These are phyloP conservation scores for Achaetomium macrosporum DNA, from an alignment of 2,329 filamentous ascomycete genomes.

Conservation along the genomic window DNA sequence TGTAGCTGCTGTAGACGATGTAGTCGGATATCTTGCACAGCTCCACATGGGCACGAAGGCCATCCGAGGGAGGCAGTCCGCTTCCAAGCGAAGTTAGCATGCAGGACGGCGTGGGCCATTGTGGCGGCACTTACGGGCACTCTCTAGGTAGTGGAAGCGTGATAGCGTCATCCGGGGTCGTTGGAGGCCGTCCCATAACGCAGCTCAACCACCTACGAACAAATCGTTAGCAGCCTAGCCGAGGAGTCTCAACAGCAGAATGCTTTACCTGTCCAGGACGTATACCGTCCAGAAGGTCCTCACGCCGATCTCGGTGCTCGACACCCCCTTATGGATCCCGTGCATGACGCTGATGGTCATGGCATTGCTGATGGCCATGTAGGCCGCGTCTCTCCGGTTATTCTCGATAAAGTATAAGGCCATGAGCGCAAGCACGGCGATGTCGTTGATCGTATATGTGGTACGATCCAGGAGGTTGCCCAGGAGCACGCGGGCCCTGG, in stretches of 20 bases:
- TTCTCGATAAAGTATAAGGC: conserved; percentile 45
- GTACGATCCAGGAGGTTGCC: conserved; percentile 44
- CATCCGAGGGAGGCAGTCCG: conserved; percentile 38
- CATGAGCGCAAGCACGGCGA: conserved; percentile 42
- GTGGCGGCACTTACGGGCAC: conserved; percentile 33
- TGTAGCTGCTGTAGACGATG: conserved; percentile 43
- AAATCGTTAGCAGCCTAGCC: neutral
- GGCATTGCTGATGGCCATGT: conserved; percentile 41
- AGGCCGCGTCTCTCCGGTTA: conserved; percentile 44
- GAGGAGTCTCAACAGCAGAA: neutral
- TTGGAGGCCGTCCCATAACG: conserved; percentile 44
- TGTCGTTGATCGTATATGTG: conserved; percentile 37
- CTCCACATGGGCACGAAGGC: conserved; percentile 41
- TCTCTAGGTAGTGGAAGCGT: conserved; percentile 37
- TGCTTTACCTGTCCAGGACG: conserved; percentile 41
- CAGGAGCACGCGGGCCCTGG: conserved; percentile 38
- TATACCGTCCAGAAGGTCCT: conserved; percentile 49
- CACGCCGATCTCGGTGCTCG: conserved; percentile 38
- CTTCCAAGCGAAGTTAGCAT: conserved; percentile 25
- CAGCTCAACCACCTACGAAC: conserved; percentile 38
- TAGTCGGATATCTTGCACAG: conserved; percentile 43
- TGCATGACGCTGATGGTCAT: conserved; percentile 45
- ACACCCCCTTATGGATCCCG: conserved; percentile 41
- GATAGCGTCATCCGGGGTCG: conserved; percentile 43
- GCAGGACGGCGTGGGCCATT: neutral